A percentile compares a stretch with the other conserved stretches of the same genome.
phyloP scores from a whole-genome alignment of 192 early-diverging fungal genomes.

The Jimgerdemannia lactiflua region DNA sequence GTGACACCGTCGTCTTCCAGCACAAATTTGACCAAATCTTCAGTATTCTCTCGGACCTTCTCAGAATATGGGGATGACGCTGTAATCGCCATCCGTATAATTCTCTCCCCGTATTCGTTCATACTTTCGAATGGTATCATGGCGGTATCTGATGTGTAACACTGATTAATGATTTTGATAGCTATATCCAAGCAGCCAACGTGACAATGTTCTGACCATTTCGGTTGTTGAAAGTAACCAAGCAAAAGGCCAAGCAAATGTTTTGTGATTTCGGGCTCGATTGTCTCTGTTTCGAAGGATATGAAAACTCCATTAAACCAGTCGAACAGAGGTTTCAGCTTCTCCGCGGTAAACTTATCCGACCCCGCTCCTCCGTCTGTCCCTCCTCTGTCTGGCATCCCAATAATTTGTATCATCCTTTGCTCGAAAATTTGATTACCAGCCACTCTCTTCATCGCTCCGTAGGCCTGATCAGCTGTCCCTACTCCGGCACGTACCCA shows the following conservation, averaged over 20 bases:
- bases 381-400: slow-evolving; percentile 10
- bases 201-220: slow-evolving; percentile 11
- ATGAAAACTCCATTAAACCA: slow-evolving; percentile 19
- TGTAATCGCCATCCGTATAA: background rate
- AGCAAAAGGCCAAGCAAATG: slow-evolving; percentile 18
- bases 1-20: background rate
- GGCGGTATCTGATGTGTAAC: background rate
- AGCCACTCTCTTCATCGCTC: background rate
- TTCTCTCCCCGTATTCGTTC: slow-evolving; percentile 16
- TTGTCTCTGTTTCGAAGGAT: slow-evolving; percentile 7
- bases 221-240: slow-evolving; percentile 21
- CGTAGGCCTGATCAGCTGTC: background rate
- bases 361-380: slow-evolving; percentile 13
- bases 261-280: slow-evolving; percentile 12
- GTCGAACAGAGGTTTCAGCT: slow-evolving; percentile 20
- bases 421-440: background rate
- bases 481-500: background rate
- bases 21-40: background rate
- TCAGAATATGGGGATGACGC: background rate
- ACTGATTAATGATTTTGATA: slow-evolving; percentile 17
- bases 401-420: background rate
- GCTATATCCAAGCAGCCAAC: slow-evolving; percentile 15
- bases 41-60: background rate
- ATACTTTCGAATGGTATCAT: slow-evolving; percentile 9
- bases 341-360: background rate